These are phyloP conservation scores for Rhytidiadelphus loreus DNA, from an alignment of 225 moss, liverwort and hornwort genomes.

Conservation along the genomic window DNA sequence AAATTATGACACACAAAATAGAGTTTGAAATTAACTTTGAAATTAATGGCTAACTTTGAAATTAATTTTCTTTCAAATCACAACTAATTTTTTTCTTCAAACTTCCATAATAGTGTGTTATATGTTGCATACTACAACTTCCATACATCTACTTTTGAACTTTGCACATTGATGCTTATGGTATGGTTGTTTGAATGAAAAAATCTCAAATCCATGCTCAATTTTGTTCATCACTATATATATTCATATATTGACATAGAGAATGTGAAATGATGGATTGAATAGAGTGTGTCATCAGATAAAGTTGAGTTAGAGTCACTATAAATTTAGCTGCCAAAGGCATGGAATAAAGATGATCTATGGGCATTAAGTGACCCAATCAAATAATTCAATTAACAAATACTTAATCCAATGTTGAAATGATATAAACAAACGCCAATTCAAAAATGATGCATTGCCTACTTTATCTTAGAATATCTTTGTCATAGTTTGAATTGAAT, in stretches of 20 bases:
- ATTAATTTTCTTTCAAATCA: no score
- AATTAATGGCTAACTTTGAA: no score
- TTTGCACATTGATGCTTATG: background rate
- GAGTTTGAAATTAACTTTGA: no score
- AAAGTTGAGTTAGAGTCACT: background rate
- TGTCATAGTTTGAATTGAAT: background rate
- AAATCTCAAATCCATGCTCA: background rate
- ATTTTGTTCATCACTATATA: background rate
- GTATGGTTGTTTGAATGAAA: background rate
- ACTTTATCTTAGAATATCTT: no score
- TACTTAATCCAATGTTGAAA: background rate
- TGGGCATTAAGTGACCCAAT: fast-evolving
- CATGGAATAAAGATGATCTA: no score
- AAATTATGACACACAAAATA: fast-evolving
- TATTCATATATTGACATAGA: background rate
- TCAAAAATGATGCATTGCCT: background rate
- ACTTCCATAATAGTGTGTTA: background rate
- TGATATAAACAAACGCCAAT: background rate
- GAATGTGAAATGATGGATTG: background rate
- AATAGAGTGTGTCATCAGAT: background rate
- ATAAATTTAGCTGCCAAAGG: background rate
- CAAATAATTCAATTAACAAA: no score
- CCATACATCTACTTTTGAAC: background rate
- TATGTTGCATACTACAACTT: background rate
- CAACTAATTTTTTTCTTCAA: background rate